These are phyloP conservation scores for Botrytis hyacinthi DNA, from an alignment of 2,329 filamentous ascomycete species.

Conservation along the genomic window DNA sequence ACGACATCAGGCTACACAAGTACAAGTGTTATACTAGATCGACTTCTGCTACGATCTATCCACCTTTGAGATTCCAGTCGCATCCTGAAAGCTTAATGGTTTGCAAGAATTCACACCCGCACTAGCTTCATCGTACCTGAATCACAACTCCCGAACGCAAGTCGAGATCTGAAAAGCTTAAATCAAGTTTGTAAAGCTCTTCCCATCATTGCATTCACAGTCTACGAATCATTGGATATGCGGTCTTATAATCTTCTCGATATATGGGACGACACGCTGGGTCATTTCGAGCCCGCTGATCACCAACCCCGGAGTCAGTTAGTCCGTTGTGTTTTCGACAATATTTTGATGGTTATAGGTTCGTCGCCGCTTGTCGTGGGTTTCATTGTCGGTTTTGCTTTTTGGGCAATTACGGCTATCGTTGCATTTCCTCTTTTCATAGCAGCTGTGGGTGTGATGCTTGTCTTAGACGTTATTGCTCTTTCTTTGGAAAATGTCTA, in stretches of 20 bases:
- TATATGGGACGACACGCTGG: accelerated
- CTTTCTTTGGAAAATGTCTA: not conserved
- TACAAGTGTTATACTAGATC: not conserved
- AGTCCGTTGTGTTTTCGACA: not conserved
- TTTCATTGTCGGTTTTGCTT: not conserved
- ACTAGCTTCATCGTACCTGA: not conserved
- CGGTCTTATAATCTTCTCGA: not conserved
- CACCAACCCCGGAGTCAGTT: not conserved
- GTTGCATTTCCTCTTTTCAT: not conserved
- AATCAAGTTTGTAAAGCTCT: no score
- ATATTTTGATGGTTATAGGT: not conserved
- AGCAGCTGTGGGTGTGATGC: not conserved
- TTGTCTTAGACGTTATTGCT: not conserved
- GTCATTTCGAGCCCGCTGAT: accelerated
- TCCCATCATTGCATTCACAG: not conserved
- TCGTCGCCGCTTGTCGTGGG: not conserved
- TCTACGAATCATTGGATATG: not conserved
- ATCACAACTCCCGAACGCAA: not conserved
- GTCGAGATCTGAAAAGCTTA: not conserved
- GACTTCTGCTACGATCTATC: not conserved
- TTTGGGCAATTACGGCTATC: not conserved
- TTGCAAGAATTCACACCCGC: not conserved
- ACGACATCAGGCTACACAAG: not conserved
- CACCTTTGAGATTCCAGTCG: not conserved
- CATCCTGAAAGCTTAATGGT: not conserved